Evolutionary conservation across 352 stramenopile genomes (phyloP).

Genomic region (Phytophthora sansomeana): DNA sequence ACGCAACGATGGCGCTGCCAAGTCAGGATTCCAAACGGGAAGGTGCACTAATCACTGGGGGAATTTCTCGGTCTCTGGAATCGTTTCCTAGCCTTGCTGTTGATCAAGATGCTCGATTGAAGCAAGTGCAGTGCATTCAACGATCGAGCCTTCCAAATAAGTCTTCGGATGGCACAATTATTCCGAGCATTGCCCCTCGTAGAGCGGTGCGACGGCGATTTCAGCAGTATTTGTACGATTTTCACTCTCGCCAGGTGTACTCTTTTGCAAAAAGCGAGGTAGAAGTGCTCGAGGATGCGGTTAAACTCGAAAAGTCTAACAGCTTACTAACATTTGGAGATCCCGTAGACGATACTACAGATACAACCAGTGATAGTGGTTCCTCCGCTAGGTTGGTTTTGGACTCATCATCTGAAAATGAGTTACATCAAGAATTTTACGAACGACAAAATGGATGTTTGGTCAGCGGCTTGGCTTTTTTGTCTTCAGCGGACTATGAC

Average conservation of each 20-base stretch:
- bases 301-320: neutral
- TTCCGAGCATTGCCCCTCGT: conserved; percentile 1
- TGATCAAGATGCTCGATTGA: conserved; percentile 3
- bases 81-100: conserved; percentile 13
- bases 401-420: neutral
- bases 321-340: neutral
- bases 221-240: conserved; percentile 65
- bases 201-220: conserved; percentile 46
- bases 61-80: conserved; percentile 6
- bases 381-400: neutral
- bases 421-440: neutral
- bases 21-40: conserved; percentile 11
- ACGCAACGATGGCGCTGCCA: neutral
- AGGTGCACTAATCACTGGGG: conserved; percentile 5
- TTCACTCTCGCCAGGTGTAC: conserved; percentile 68
- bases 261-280: conserved; percentile 40
- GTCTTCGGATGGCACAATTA: neutral
- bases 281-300: conserved; percentile 18
- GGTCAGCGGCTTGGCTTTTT: conserved; percentile 38
- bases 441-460: conserved; percentile 37
- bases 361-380: neutral
- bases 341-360: neutral
- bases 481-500: conserved; percentile 42
- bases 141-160: conserved; percentile 1
- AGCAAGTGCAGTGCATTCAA: conserved; percentile 18